Percentiles rank a stretch among this genome's conserved stretches.
These are phyloP conservation scores for Phlebopus sp. DNA, from an alignment of 1,284 basidiomycete genomes.

Conservation along the genomic window DNA sequence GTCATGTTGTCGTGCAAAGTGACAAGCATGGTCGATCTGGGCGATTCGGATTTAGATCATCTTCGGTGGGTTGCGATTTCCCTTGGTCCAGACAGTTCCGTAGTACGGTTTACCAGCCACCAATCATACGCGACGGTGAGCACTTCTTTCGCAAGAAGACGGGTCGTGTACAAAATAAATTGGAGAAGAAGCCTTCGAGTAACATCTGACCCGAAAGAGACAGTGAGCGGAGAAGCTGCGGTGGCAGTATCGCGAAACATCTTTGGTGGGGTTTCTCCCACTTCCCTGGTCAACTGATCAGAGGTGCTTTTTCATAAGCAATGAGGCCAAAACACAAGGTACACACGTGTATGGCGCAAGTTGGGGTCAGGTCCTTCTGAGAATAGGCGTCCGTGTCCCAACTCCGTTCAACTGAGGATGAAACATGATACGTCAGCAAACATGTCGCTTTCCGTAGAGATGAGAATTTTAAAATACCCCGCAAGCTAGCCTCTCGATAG, in stretches of 20 bases:
- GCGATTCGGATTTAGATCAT: too few relatives aligned
- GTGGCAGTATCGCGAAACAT: background rate
- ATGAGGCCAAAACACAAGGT: background rate
- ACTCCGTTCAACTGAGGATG: too few relatives aligned
- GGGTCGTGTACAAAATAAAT: background rate
- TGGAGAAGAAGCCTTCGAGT: background rate
- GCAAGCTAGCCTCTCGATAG: too few relatives aligned
- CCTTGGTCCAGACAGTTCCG: background rate
- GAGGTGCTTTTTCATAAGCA: background rate
- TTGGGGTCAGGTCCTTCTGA: background rate
- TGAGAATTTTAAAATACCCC: too few relatives aligned
- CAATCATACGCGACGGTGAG: background rate
- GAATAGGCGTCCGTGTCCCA: background rate
- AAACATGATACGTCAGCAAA: too few relatives aligned
- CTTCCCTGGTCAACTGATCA: too few relatives aligned
- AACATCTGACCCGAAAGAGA: background rate
- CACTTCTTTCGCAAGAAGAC: background rate
- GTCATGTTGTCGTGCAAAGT: too few relatives aligned
- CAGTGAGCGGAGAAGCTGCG: background rate
- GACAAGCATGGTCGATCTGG: too few relatives aligned
- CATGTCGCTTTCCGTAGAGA: too few relatives aligned
- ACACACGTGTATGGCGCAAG: slow-evolving; percentile 1
- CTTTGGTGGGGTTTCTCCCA: too few relatives aligned
- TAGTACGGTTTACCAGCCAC: background rate
- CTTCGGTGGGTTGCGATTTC: background rate